Conservation (phyloP, 2,329 filamentous ascomycete genomes). For the Pseudogymnoascus sp. region DNA sequence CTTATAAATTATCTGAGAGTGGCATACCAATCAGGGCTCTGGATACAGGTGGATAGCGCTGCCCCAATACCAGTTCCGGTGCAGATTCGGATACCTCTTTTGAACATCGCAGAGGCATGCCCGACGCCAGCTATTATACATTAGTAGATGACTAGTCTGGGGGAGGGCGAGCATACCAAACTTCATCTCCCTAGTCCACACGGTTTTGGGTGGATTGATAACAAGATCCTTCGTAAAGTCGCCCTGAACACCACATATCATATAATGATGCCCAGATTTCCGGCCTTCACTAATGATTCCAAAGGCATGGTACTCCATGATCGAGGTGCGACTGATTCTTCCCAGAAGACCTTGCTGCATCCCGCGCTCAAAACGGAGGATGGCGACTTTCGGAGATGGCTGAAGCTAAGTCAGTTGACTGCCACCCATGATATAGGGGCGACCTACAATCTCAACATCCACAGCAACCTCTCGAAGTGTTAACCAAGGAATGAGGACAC, state of each 20-base stretch:
- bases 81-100: slow-evolving; percentile 36
- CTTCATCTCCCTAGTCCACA: slow-evolving; percentile 37
- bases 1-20: not conserved
- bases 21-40: slow-evolving; percentile 32
- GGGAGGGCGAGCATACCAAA: slow-evolving; percentile 28
- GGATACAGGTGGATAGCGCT: slow-evolving; percentile 36
- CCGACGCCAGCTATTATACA: slow-evolving; percentile 33
- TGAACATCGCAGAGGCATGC: slow-evolving; percentile 38
- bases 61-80: slow-evolving; percentile 37
- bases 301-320: slow-evolving; percentile 39
- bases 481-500: slow-evolving; percentile 35
- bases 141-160: slow-evolving; percentile 15
- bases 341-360: slow-evolving; percentile 38
- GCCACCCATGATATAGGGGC: not conserved
- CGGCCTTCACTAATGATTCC: slow-evolving; percentile 36
- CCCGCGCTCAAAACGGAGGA: slow-evolving; percentile 34
- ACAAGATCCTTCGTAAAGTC: slow-evolving; percentile 36
- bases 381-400: slow-evolving; percentile 36
- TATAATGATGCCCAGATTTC: slow-evolving; percentile 33
- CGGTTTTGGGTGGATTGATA: slow-evolving; percentile 33
- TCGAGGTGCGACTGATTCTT: slow-evolving; percentile 35
- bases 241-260: slow-evolving; percentile 38
- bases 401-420: slow-evolving; percentile 21
- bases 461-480: slow-evolving; percentile 35
- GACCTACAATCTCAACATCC: slow-evolving; percentile 34